phyloP scores from a whole-genome alignment of 2,329 filamentous ascomycete species.

The Trichophyton verrucosum region DNA sequence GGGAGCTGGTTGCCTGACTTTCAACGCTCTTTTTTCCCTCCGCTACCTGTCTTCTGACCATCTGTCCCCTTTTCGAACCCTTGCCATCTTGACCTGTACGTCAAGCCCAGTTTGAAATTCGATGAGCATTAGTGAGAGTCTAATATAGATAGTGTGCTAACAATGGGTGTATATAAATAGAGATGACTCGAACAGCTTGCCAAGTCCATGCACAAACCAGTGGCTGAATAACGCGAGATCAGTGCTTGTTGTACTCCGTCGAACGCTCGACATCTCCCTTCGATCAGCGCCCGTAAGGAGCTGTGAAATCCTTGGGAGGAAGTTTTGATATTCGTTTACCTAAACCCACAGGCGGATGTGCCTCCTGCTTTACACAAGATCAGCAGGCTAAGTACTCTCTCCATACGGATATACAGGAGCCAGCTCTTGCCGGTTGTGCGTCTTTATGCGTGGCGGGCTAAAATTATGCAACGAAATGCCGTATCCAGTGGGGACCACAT shows the following conservation, averaged over 20 bases:
- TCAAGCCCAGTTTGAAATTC: slow-evolving; percentile 1
- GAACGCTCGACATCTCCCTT: neutral
- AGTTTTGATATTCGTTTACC: neutral
- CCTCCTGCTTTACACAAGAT: neutral
- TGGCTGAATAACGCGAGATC: slow-evolving; percentile 2
- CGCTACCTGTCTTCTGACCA: neutral
- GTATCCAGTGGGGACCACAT: neutral
- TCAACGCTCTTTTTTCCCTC: neutral
- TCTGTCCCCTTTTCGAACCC: neutral
- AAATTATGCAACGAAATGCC: neutral
- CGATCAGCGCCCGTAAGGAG: neutral
- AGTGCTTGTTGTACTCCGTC: neutral
- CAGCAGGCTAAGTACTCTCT: neutral
- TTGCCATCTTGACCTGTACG: neutral
- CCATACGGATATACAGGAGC: neutral
- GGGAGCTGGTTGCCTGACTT: neutral
- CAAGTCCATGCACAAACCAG: neutral
- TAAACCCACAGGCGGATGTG: neutral
- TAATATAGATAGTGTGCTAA: neutral
- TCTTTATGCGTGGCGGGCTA: neutral
- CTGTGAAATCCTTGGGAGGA: neutral
- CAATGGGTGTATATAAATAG: neutral
- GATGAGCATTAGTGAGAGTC: slow-evolving; percentile 1
- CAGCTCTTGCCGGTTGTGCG: neutral
- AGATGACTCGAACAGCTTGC: neutral